Conservation (phyloP, 2,329 filamentous ascomycete species). For the Fusarium succisae region DNA sequence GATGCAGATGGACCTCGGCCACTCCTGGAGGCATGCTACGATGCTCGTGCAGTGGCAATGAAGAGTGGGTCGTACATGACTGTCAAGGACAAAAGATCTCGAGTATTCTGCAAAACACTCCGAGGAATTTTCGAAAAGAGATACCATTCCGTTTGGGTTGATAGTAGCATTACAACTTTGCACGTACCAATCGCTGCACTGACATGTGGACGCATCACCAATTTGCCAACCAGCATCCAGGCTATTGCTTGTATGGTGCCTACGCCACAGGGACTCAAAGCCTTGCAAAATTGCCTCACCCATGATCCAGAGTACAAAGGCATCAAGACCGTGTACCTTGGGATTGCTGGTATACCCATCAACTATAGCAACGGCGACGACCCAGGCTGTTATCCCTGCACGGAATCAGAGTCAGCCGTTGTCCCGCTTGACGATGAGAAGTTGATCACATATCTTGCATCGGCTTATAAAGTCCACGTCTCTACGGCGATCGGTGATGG, state of each 20-base stretch:
- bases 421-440: slow-evolving; percentile 6
- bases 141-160: background rate
- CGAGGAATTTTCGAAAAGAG: background rate
- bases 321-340: background rate
- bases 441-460: background rate
- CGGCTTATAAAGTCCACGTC: background rate
- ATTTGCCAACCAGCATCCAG: background rate
- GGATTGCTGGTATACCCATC: background rate
- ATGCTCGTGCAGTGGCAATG: background rate
- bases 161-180: background rate
- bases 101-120: too few species aligned
- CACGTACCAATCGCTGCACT: background rate
- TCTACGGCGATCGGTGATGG: background rate
- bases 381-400: background rate
- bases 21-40: background rate
- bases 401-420: background rate
- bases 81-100: background rate
- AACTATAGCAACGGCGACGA: background rate
- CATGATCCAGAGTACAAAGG: background rate
- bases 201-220: background rate
- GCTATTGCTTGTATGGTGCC: background rate
- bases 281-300: background rate
- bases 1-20: background rate
- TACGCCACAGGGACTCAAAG: too few species aligned
- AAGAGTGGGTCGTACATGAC: background rate